Conservation (phyloP, 805 yeast species). For the Wickerhamia fluorescens region DNA sequence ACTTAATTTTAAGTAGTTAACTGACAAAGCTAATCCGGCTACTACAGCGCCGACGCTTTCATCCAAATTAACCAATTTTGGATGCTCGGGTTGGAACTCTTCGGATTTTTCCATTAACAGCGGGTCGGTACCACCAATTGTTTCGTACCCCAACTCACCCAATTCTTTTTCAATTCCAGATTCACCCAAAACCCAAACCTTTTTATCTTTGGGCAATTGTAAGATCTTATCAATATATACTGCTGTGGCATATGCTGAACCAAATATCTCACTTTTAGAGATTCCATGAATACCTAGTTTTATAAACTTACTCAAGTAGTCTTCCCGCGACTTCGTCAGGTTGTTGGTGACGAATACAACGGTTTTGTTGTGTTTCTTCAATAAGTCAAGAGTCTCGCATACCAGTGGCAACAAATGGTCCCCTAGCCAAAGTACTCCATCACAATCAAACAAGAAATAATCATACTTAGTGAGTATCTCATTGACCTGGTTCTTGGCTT, state of each 20-base stretch:
- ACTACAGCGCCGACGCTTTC: conserved; percentile 78
- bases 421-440: conserved; percentile 95
- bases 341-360: conserved; percentile 91
- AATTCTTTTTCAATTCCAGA: conserved; percentile 79
- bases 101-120: conserved; percentile 37
- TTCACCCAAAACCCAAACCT: conserved; percentile 89
- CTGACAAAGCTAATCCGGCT: conserved; percentile 71
- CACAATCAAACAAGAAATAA: conserved; percentile 91
- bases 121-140: conserved; percentile 82
- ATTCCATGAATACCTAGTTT: conserved; percentile 46
- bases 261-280: conserved; percentile 67
- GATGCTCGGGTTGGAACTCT: conserved; percentile 49
- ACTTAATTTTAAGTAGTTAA: conserved; percentile 80
- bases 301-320: conserved; percentile 69
- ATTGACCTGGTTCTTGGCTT: conserved; percentile 40
- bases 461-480: conserved; percentile 60
- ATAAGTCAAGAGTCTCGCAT: conserved; percentile 61
- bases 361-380: conserved; percentile 52
- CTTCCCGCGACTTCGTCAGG: conserved; percentile 80
- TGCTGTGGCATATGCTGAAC: conserved; percentile 89
- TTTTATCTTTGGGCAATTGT: conserved; percentile 64
- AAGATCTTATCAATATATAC: conserved; percentile 73
- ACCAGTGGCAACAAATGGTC: conserved; percentile 71
- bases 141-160: conserved; percentile 60
- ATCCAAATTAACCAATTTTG: conserved; percentile 54